A percentile compares a stretch with the other conserved stretches of the same genome.
These are phyloP conservation scores for Aureobasidium melanogenum DNA, from an alignment of 2,329 filamentous ascomycete genomes.

Conservation along the genomic window DNA sequence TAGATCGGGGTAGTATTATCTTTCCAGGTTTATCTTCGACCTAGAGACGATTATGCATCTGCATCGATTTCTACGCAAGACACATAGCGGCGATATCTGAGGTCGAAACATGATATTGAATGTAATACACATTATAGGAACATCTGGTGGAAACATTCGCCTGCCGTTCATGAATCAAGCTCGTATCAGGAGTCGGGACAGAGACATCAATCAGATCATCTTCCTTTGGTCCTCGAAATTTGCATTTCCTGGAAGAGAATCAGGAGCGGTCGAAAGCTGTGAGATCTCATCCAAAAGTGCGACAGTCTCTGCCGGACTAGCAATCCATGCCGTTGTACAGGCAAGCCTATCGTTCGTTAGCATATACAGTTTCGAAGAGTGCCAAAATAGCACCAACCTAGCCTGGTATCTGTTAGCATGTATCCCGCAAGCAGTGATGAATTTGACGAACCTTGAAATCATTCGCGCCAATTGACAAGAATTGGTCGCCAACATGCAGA, in stretches of 20 bases:
- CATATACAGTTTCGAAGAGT: not conserved
- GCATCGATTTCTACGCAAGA: not conserved
- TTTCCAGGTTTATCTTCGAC: not conserved
- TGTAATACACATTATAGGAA: not conserved
- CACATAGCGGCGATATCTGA: not conserved
- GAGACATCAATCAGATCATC: not conserved
- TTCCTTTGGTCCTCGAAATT: not conserved
- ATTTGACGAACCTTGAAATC: constrained; percentile 62
- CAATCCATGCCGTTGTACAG: constrained; percentile 95
- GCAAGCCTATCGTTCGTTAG: constrained; percentile 49
- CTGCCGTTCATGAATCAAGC: not conserved
- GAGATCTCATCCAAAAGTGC: constrained; percentile 76
- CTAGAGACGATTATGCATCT: not conserved
- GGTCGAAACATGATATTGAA: not conserved
- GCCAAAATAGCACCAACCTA: constrained; percentile 23
- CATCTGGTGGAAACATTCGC: not conserved
- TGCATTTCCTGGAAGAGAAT: not conserved
- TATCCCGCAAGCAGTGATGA: too few relatives aligned
- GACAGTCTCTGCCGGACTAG: constrained; percentile 83
- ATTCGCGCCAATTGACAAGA: constrained; percentile 87
- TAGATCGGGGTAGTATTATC: too few relatives aligned
- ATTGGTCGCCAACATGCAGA: constrained; percentile 91
- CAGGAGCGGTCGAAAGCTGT: constrained; percentile 17
- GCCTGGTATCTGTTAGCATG: not conserved
- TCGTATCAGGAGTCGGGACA: not conserved